Base-by-base conservation (phyloP, 176 grass and related monocot species). In the Musa beccarii region DNA sequence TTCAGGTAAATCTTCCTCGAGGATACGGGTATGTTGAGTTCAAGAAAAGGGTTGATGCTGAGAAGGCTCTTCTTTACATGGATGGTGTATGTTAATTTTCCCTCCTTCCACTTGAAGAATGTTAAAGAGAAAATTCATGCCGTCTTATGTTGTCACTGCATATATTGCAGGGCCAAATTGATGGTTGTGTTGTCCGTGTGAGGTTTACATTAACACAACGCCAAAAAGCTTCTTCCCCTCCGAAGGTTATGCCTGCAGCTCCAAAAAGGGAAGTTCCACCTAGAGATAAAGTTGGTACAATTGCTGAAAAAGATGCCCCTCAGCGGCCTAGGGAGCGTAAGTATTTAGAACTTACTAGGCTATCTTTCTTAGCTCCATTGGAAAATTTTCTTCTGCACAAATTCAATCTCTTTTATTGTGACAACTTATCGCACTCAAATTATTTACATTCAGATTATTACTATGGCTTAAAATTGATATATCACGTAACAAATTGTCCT, bases 1-100 rank as follows among this genome's bases (percentile, higher is more conserved):
- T 85, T 80, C 82, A 99, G 96, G 96, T 95, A 49, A 99, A 99
- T 86, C 96, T 99, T 87, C 96, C 96, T 83, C 91, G 96, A 82
- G 96, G 96, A 2, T 99, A 99, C 83, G 96, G 91, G 85, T 99
- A 99, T 79, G 62, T 99, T 79, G 96, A 99, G 82, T 99, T 88
- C 76, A 95, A 89, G 86, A 95, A 86, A 79, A 94, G 81, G 85
- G 61, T 68, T 89, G 96, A 99, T 83, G 96, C 96, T 79, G 96
- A 99, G 82, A 99, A 95, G 83, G 96, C 96, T 88, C 88, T 94
- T 84, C 86, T 99, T 84, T 88, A 95, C 79, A 99, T 99, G 96
- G 89, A 99, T 81, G 96, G 96, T 70, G 96, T 99, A 99, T 84
- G 85, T 20, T 11, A 85, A 65, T 80, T 21, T 50, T 34, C 52